Conservation (phyloP, 345 rosid genomes). For the Noccaea bulbosa region DNA sequence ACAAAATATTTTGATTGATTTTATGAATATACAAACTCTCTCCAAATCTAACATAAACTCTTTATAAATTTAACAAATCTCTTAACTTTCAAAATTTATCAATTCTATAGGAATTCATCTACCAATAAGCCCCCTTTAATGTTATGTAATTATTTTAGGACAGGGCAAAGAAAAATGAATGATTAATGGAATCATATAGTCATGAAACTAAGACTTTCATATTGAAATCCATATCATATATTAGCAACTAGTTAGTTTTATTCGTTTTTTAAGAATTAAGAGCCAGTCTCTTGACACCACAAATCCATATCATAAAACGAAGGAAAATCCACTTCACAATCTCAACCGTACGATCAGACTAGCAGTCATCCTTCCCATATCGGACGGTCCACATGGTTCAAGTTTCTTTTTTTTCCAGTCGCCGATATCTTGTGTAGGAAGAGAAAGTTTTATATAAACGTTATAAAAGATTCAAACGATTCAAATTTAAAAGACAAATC, state of each 20-base stretch:
- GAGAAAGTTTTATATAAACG: slow-evolving; percentile 14
- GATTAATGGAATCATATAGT: too few species aligned
- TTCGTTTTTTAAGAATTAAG: not conserved
- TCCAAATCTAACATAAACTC: too few species aligned
- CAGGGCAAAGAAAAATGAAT: too few species aligned
- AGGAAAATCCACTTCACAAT: slow-evolving; percentile 14
- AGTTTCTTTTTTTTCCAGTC: not conserved
- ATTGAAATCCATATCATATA: not conserved
- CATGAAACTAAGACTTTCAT: too few species aligned
- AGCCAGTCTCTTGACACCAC: not conserved
- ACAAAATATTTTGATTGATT: too few species aligned
- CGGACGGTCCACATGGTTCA: slow-evolving; percentile 26
- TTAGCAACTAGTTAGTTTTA: not conserved
- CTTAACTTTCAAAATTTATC: too few species aligned
- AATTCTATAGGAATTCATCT: too few species aligned
- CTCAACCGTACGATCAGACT: not conserved
- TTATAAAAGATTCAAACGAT: slow-evolving; percentile 20
- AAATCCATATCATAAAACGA: too few species aligned
- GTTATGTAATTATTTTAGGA: too few species aligned
- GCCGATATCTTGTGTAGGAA: not conserved
- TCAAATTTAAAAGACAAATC: slow-evolving; percentile 43
- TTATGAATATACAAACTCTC: too few species aligned
- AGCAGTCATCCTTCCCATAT: not conserved
- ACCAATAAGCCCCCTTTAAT: too few species aligned
- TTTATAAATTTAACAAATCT: too few species aligned